phyloP scores from a whole-genome alignment of 805 yeast genomes.

The Saccharomyces mikatae region DNA sequence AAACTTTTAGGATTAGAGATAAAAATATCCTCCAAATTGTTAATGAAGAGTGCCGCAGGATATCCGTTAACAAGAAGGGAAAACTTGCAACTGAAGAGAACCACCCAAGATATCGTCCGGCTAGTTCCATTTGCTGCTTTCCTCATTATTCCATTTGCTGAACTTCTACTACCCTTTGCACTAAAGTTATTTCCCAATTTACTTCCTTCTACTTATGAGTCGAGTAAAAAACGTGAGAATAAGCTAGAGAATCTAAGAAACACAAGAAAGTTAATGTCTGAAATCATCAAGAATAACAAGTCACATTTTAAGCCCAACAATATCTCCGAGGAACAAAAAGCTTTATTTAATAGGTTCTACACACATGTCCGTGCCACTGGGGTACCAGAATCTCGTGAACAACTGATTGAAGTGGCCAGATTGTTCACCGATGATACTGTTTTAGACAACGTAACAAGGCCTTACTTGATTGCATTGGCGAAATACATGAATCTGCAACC shows the following conservation, averaged over 20 bases:
- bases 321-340: constrained; percentile 62
- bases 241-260: constrained; percentile 48
- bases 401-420: constrained; percentile 75
- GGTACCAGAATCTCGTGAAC: constrained; percentile 56
- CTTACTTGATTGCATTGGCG: constrained; percentile 87
- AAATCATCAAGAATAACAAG: constrained; percentile 57
- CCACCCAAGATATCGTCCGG: constrained; percentile 76
- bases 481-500: constrained; percentile 86
- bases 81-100: constrained; percentile 76
- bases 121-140: constrained; percentile 90
- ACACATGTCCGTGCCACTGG: constrained; percentile 57
- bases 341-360: constrained; percentile 73
- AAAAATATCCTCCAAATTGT: constrained; percentile 70
- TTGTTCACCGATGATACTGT: constrained; percentile 89
- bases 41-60: constrained; percentile 79
- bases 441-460: constrained; percentile 83
- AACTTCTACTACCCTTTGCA: constrained; percentile 80
- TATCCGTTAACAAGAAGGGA: constrained; percentile 89
- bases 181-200: constrained; percentile 87
- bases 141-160: constrained; percentile 89
- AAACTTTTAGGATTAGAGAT: constrained; percentile 86
- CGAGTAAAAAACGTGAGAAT: constrained; percentile 50
- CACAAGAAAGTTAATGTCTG: constrained; percentile 57
- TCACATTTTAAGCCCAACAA: constrained; percentile 61
- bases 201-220: constrained; percentile 86